phyloP scores from a whole-genome alignment of 208 protist genomes.

The Leishmania martiniquensis region DNA sequence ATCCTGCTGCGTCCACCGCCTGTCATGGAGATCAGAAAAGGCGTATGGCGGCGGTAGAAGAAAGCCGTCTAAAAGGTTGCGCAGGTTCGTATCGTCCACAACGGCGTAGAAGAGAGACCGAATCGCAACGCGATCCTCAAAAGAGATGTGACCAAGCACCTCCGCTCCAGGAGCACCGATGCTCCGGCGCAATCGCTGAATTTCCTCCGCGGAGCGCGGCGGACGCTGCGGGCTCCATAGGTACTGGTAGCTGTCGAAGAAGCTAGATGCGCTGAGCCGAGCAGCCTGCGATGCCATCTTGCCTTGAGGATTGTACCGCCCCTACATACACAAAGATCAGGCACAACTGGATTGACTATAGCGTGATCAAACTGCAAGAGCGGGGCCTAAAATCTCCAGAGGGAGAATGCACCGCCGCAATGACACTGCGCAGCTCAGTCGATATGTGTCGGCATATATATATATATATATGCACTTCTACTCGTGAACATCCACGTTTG shows the following conservation, averaged over 20 bases:
- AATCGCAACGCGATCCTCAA: slow-evolving; percentile 63
- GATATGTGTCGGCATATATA: background rate
- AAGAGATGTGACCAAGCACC: slow-evolving; percentile 29
- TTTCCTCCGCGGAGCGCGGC: slow-evolving; percentile 30
- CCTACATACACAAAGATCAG: too few species aligned
- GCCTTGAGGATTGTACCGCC: background rate
- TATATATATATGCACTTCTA: background rate
- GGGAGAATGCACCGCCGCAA: background rate
- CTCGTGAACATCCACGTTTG: too few species aligned
- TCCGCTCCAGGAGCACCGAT: background rate
- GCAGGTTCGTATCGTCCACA: slow-evolving; percentile 41
- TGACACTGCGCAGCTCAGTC: background rate
- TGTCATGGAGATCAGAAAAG: slow-evolving; percentile 34
- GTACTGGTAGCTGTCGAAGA: slow-evolving; percentile 63
- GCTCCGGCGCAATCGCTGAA: slow-evolving; percentile 16
- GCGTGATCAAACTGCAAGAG: too few species aligned
- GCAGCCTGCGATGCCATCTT: background rate
- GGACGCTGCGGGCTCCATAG: slow-evolving; percentile 60
- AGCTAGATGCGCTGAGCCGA: slow-evolving; percentile 10
- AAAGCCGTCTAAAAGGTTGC: slow-evolving; percentile 68
- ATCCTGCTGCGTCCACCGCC: slow-evolving; percentile 43
- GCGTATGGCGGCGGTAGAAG: slow-evolving; percentile 70
- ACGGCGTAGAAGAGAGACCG: slow-evolving; percentile 71
- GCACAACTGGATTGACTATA: too few species aligned
- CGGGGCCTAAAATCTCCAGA: background rate